A percentile compares a stretch with the other conserved stretches of the same genome.
phyloP scores from a whole-genome alignment of 1,284 basidiomycete species.

The Pholiota adiposa region DNA sequence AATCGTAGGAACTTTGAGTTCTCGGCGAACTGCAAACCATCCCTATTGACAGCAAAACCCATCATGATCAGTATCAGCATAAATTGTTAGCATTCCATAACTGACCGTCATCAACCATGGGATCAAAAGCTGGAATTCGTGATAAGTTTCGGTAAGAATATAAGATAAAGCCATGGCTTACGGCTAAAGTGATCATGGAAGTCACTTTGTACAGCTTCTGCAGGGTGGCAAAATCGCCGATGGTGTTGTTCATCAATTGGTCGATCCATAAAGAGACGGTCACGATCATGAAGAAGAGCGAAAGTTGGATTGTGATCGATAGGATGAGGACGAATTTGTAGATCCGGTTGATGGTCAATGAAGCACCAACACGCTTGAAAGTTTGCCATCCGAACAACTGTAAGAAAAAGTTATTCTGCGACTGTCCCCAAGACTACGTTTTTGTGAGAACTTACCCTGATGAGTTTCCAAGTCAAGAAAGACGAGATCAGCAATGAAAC shows the following conservation, averaged over 20 bases:
- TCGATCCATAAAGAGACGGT: conserved; percentile 78
- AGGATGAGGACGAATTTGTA: conserved; percentile 75
- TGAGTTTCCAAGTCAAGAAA: conserved; percentile 73
- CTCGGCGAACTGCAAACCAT: conserved; percentile 74
- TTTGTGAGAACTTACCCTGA: conserved; percentile 54
- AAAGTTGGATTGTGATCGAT: conserved; percentile 75
- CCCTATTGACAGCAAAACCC: conserved; percentile 44
- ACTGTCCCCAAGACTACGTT: not conserved
- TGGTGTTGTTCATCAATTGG: conserved; percentile 68
- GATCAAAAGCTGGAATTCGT: conserved; percentile 53
- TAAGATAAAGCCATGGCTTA: conserved; percentile 39
- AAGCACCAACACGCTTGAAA: conserved; percentile 84
- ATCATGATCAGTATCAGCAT: conserved; percentile 13
- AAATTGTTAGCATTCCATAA: conserved; percentile 7
- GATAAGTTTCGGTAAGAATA: conserved; percentile 12
- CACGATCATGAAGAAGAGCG: conserved; percentile 74
- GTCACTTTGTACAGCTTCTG: conserved; percentile 56
- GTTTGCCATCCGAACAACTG: conserved; percentile 83
- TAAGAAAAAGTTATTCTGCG: not conserved
- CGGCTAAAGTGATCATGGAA: conserved; percentile 59
- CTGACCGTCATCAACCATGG: conserved; percentile 69
- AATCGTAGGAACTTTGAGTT: conserved; percentile 60
- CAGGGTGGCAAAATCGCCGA: conserved; percentile 53
- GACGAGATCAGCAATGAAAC: conserved; percentile 61
- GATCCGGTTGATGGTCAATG: conserved; percentile 68